Evolutionary conservation across 805 yeast species (phyloP).

Genomic region (Maudiozyma saulgeensis): DNA sequence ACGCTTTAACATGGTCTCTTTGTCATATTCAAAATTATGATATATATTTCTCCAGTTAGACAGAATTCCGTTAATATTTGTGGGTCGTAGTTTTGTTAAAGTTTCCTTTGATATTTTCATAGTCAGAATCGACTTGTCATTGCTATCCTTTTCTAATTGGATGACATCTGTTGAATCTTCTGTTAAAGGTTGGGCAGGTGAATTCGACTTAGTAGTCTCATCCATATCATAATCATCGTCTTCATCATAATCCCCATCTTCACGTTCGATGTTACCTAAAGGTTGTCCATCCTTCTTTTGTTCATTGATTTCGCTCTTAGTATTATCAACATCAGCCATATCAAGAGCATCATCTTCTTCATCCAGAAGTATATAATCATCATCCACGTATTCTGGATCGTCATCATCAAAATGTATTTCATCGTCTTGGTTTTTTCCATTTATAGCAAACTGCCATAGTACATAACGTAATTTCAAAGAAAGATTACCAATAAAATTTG

Average conservation of each 20-base stretch:
- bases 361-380: conserved; percentile 3
- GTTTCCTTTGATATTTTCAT: conserved; percentile 31
- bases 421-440: conserved; percentile 26
- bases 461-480: conserved; percentile 59
- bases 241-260: conserved; percentile 12
- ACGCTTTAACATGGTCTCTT: conserved; percentile 64
- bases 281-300: neutral
- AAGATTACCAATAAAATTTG: conserved; percentile 41
- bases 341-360: conserved; percentile 5
- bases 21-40: conserved; percentile 68
- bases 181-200: neutral
- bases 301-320: neutral
- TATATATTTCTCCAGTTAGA: conserved; percentile 63
- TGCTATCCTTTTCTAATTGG: conserved; percentile 8
- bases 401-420: conserved; percentile 5
- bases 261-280: conserved; percentile 2
- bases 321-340: neutral
- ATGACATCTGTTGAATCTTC: neutral
- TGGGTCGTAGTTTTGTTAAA: conserved; percentile 24
- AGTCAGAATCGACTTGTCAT: conserved; percentile 22
- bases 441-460: conserved; percentile 54
- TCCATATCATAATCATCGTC: conserved; percentile 12
- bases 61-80: conserved; percentile 33
- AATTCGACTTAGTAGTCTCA: conserved; percentile 1
- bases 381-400: neutral